Evolutionary conservation across 129 eudicot species (phyloP).

Genomic region (Heracleum sosnowskyi): DNA sequence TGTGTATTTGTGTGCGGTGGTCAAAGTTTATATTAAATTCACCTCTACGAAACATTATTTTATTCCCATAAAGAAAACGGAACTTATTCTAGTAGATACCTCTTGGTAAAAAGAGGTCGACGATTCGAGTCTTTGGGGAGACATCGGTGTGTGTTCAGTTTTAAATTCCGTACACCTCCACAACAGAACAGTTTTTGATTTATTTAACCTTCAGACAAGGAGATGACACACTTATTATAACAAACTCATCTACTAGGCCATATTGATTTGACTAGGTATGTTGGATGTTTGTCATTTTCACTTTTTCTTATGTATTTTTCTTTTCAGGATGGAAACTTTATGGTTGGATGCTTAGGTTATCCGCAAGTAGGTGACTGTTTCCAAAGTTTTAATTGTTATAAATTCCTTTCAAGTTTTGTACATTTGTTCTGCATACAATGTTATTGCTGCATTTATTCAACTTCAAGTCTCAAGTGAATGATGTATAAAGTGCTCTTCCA

Average conservation of each 20-base stretch:
- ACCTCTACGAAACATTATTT: background rate
- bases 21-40: background rate
- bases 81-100: background rate
- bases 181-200: background rate
- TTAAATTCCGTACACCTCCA: background rate
- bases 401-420: background rate
- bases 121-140: background rate
- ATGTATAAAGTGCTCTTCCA: background rate
- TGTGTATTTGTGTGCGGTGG: background rate
- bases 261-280: background rate
- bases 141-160: background rate
- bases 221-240: background rate
- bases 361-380: slow-evolving; percentile 60
- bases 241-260: background rate
- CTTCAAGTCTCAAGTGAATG: background rate
- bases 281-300: background rate
- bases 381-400: background rate
- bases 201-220: background rate
- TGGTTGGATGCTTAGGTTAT: slow-evolving; percentile 88
- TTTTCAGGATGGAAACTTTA: slow-evolving; percentile 96
- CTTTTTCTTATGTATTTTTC: background rate
- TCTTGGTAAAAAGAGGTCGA: background rate
- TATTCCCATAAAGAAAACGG: background rate
- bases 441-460: background rate
- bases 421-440: background rate